Evolutionary conservation across 1,139 yeast species (phyloP).

Genomic region (Blastobotrys buckinghamii): DNA sequence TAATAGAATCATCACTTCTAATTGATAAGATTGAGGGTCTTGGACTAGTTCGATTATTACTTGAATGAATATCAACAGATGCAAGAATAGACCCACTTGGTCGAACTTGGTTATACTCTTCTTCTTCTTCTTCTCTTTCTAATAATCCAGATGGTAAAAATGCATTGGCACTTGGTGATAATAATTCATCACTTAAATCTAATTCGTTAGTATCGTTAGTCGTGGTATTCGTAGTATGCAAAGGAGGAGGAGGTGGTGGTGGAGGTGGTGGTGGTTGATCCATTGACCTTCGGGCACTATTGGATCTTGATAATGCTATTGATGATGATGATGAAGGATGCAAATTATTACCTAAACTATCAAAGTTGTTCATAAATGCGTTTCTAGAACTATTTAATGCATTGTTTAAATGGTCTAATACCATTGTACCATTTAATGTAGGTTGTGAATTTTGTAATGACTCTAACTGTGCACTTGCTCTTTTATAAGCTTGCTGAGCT

Average conservation of each 20-base stretch:
- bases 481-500: conserved; percentile 24
- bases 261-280: too few relatives aligned
- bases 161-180: conserved; percentile 29
- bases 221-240: too few relatives aligned
- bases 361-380: neutral
- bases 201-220: neutral
- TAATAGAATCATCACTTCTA: conserved; percentile 7
- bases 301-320: neutral
- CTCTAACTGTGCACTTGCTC: conserved; percentile 13
- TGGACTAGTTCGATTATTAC: conserved; percentile 18
- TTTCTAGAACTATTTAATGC: neutral
- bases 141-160: conserved; percentile 31
- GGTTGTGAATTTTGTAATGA: neutral
- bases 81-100: conserved; percentile 24
- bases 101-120: conserved; percentile 8
- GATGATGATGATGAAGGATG: too few relatives aligned
- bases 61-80: conserved; percentile 17
- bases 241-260: too few relatives aligned
- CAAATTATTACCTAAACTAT: too few relatives aligned
- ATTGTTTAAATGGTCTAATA: neutral
- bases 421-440: neutral
- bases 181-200: conserved; percentile 16
- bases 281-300: conserved; percentile 1
- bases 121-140: conserved; percentile 25
- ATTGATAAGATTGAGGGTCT: conserved; percentile 15